These are phyloP conservation scores for Perkinsus chesapeaki DNA, from an alignment of 169 alveolate species.

Conservation along the genomic window DNA sequence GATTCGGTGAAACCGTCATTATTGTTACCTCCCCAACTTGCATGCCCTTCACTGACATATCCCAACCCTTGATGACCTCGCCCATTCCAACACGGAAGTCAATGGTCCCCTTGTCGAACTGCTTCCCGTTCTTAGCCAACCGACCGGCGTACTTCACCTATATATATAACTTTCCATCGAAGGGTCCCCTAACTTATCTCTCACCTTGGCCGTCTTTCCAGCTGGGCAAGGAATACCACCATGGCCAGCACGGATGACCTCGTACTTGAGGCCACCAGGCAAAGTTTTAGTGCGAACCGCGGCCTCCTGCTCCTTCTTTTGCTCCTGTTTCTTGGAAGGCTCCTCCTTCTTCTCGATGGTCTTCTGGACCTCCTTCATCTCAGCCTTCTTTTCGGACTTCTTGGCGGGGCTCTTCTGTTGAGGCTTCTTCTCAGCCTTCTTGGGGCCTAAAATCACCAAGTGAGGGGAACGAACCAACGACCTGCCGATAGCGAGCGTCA, in stretches of 20 bases:
- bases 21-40: conserved; percentile 1
- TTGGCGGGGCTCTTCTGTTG: neutral
- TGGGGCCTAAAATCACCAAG: too few species aligned
- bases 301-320: neutral
- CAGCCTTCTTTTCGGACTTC: neutral
- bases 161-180: neutral
- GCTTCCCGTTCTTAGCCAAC: neutral
- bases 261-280: conserved; percentile 3
- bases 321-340: neutral
- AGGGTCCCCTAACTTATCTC: neutral
- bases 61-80: conserved; percentile 9
- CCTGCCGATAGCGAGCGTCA: neutral
- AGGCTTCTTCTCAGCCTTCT: neutral
- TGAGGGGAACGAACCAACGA: neutral
- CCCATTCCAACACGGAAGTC: neutral
- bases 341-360: neutral
- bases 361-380: neutral
- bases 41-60: neutral
- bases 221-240: neutral
- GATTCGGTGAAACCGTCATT: neutral
- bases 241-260: neutral
- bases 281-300: neutral
- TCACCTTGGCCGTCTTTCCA: neutral
- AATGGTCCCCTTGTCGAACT: conserved; percentile 8
- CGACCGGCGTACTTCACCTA: conserved; percentile 6